Base-by-base conservation (phyloP, 2,329 filamentous ascomycete genomes). In the Colletotrichum gigasporum region DNA sequence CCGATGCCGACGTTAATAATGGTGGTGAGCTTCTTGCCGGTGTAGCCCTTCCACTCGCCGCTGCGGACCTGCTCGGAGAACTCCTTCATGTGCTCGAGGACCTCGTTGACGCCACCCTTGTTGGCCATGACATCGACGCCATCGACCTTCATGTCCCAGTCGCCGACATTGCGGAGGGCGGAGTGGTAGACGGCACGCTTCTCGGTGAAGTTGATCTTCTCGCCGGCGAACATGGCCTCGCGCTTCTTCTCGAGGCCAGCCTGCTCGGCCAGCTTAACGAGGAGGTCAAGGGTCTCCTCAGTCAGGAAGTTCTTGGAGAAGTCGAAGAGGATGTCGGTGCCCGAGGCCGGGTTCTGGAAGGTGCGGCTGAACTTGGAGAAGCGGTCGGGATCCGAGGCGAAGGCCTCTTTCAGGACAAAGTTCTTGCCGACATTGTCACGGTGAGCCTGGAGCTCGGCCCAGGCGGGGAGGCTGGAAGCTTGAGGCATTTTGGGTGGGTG, bases 131-230 rank as follows among this genome's bases (percentile, higher is more conserved):
- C 96, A 76, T 96, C 95, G 81, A 94, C 84, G 67, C 94, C 95
- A 70, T 97, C 91, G 30, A 98, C 96, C 80, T 93, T 83, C 84
- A 91, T 90, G 24, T 86, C 89, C 86, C 92, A 89, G 77, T 92
- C 94, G 77, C 88, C 86, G 69, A 94, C 90, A 78, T 99, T 99
- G 78, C 96, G 91, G 75, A 99, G 87, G 50, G 96, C 96, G 71
- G 93, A 88, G 82, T 99, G 96, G 84, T 97, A 97, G 69, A 99
- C 96, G 69, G 96, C 96, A 69, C 96, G 91, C 76, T 95, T 85
- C 85, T 99, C 96, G 65, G 96, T 99, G 83, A 97, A 97, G 88
- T 99, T 99, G 86, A 99, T 98, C 87, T 96, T 95, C 76, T 98
- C 93, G 72, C 96, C 96, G 63, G 89, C 90, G 82, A 99, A 99